Percentiles rank a stretch among this genome's conserved stretches.
These are phyloP conservation scores for Pelargonium fulgidum DNA, from an alignment of 441 rosid genomes.

Conservation along the genomic window DNA sequence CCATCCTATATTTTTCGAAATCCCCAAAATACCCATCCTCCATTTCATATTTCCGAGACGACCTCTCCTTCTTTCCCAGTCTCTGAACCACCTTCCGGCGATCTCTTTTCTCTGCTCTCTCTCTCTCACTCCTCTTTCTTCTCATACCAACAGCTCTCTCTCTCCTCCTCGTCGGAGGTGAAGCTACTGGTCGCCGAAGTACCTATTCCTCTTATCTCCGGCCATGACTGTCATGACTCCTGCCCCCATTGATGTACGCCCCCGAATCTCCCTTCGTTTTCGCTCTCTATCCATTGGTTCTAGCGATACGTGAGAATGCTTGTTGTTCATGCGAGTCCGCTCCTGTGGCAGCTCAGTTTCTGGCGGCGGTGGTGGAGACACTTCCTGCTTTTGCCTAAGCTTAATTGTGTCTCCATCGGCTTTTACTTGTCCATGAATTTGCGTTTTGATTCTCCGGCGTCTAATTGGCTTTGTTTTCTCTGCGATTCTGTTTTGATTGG, in stretches of 20 bases:
- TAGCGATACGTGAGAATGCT: background rate
- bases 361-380: background rate
- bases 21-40: background rate
- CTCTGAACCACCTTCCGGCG: constrained; percentile 5
- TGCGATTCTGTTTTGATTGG: constrained; percentile 16
- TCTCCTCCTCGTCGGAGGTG: background rate
- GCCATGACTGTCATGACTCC: constrained; percentile 85
- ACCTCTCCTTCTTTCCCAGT: background rate
- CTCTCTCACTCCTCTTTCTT: background rate
- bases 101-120: background rate
- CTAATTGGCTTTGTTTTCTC: background rate
- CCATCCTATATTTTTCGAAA: background rate
- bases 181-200: background rate
- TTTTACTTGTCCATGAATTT: background rate
- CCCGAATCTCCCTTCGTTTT: constrained; percentile 16
- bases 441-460: constrained; percentile 1
- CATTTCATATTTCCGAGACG: background rate
- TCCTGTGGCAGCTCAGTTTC: background rate
- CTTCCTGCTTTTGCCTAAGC: background rate
- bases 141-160: background rate
- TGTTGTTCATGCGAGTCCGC: background rate
- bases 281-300: background rate
- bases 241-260: constrained; percentile 67
- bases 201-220: background rate
- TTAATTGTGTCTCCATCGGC: background rate